Evolutionary conservation across 106 monocot genomes (phyloP), one percentile per base, ranked within the genome.

Genomic region (Iris macrosiphon): DNA sequence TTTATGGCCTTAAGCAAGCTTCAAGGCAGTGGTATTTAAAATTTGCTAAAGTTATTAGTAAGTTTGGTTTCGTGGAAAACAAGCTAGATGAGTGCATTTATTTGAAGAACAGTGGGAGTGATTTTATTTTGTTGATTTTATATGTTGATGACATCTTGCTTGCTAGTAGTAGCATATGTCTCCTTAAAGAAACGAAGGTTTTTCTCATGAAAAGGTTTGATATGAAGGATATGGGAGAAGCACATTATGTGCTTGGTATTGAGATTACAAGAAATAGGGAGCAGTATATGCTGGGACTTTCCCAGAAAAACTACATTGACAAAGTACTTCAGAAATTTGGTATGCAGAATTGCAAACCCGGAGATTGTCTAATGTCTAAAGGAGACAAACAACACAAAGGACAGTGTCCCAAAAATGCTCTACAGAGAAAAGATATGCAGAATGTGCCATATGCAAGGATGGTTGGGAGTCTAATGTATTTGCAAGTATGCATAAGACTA

Each of bases 1-100:
- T 58, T 38, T 63, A 63, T 15, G 24, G 37, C n/a, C 50, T 63
- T 32, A 51, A 39, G 2, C 23, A 63, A 40, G 39, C 26, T 51
- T 49, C 39, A 1, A 3, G 37, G 10, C n/a, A 49, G 39, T 50
- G 38, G 7, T 63, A 50, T 51, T 13, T 51, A 31, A 63, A 37
- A 25, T 63, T 63, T 21, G 38, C 49, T 28, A 17, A 40, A 8
- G 12, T n/a, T 29, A 28, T 45, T 32, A 16, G 15, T 16, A 6
- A 25, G 2, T 53, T 53, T 32, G 52, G 52, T 22, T 53, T 53
- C 31, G 23, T 30, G 17, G 13, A 53, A 53, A 53, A 31, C 31
- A 53, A 12, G 27, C 28, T 53, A 30, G 52, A 53, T 53, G 28
- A 24, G 31, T 53, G 52, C 15, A 53, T 53, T 30, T 53, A 53